A percentile compares a stretch with the other conserved stretches of the same genome.
Evolutionary conservation across 1,284 basidiomycete genomes (phyloP).

Genomic region (Ceratorhiza oryzae-sativae): DNA sequence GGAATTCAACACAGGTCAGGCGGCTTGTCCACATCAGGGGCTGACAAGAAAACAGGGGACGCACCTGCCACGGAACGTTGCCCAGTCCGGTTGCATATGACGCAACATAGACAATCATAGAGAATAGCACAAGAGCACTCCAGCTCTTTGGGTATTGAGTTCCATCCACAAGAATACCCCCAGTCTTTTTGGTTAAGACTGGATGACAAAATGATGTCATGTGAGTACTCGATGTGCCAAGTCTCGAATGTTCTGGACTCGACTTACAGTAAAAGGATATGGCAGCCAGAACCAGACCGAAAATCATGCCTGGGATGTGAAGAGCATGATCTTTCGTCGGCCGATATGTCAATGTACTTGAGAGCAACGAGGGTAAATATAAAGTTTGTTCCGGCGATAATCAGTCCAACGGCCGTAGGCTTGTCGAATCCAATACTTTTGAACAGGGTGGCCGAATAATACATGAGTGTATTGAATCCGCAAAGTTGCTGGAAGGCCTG

Average conservation of each 20-base stretch:
- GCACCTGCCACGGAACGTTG: constrained; percentile 80
- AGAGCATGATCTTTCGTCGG: constrained; percentile 76
- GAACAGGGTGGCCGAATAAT: constrained; percentile 81
- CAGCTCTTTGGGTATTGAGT: constrained; percentile 67
- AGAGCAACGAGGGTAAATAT: constrained; percentile 82
- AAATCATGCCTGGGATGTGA: constrained; percentile 79
- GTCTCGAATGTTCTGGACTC: not conserved
- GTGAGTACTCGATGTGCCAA: not conserved
- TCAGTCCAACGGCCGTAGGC: constrained; percentile 78
- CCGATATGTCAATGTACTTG: constrained; percentile 84
- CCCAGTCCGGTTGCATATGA: constrained; percentile 80
- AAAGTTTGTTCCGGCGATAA: constrained; percentile 82
- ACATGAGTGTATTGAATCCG: constrained; percentile 78
- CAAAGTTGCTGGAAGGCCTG: constrained; percentile 85
- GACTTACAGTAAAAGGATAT: constrained; percentile 77
- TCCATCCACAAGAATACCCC: constrained; percentile 69
- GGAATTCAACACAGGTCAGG: constrained; percentile 7
- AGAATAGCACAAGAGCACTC: constrained; percentile 73
- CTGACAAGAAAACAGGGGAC: constrained; percentile 2
- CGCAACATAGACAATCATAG: constrained; percentile 84
- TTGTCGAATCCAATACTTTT: constrained; percentile 81
- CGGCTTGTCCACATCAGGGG: not conserved
- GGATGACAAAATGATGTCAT: constrained; percentile 15
- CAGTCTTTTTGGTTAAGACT: constrained; percentile 74
- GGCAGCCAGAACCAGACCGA: constrained; percentile 73